Conservation (phyloP, 1,284 basidiomycete species). For the Apiotrichum veenhuisii region DNA sequence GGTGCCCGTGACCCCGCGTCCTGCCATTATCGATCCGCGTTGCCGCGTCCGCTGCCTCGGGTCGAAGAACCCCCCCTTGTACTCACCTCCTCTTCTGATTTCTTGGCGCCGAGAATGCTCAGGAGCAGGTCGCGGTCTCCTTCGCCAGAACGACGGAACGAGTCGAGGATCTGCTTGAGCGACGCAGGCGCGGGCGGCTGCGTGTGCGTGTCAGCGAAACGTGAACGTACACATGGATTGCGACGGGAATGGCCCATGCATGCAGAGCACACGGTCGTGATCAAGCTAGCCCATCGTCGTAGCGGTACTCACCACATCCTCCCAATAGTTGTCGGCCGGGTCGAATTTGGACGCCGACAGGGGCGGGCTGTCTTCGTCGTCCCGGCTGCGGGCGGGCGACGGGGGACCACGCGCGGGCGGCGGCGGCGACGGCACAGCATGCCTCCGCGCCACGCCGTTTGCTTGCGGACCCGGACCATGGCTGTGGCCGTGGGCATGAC, state of each 20-base stretch:
- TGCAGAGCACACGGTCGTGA: neutral
- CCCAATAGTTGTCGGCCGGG: constrained; percentile 40
- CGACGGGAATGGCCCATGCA: too few species aligned
- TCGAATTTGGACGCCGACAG: constrained; percentile 27
- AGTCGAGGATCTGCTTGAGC: constrained; percentile 74
- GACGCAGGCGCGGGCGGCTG: constrained; percentile 62
- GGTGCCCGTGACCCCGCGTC: too few species aligned
- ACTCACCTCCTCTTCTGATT: constrained; percentile 65
- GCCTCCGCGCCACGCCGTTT: too few species aligned
- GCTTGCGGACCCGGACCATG: too few species aligned
- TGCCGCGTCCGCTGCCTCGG: too few species aligned
- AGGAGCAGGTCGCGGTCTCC: constrained; percentile 84
- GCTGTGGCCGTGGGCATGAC: too few species aligned
- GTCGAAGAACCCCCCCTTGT: too few species aligned
- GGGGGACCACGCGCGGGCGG: constrained; percentile 28
- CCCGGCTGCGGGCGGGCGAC: constrained; percentile 39
- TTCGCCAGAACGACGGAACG: constrained; percentile 75
- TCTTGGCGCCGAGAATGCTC: constrained; percentile 81
- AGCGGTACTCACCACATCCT: constrained; percentile 38
- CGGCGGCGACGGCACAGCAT: neutral
- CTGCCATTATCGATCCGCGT: too few species aligned
- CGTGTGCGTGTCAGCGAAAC: neutral
- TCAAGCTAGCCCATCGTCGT: neutral
- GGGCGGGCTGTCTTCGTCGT: constrained; percentile 36
- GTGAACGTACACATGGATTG: too few species aligned